Conservation (phyloP, 75 land plant species). For the Selaginella moellendorffii region DNA sequence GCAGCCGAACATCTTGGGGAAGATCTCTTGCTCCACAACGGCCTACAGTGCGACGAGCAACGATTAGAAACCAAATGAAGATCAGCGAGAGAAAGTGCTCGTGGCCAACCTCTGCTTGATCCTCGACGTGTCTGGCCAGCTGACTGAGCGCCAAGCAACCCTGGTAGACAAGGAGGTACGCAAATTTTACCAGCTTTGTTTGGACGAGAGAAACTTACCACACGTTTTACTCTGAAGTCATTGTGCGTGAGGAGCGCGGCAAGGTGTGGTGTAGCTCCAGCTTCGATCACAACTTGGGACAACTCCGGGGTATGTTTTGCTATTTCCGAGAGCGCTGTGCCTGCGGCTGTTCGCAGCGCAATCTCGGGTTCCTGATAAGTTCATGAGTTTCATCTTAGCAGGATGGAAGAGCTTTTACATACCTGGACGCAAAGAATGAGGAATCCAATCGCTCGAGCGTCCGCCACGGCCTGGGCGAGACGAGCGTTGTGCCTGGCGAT, state of each 20-base stretch:
- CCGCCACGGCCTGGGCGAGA: slow-evolving; percentile 5
- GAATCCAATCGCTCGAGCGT: neutral
- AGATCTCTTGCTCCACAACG: slow-evolving; percentile 14
- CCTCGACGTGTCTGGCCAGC: neutral
- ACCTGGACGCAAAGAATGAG: slow-evolving; percentile 3
- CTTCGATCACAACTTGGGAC: neutral
- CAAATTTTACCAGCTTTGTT: neutral
- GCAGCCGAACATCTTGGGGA: slow-evolving; percentile 19
- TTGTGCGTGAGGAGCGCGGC: neutral
- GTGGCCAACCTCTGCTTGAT: neutral
- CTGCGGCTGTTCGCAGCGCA: neutral
- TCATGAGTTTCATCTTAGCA: neutral
- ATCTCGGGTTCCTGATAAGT: slow-evolving; percentile 4
- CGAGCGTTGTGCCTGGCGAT: slow-evolving; percentile 4
- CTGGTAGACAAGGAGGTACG: neutral
- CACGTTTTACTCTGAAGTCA: neutral
- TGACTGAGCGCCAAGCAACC: slow-evolving; percentile 3
- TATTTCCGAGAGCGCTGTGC: neutral
- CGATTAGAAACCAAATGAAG: neutral
- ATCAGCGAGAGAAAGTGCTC: neutral
- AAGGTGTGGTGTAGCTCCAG: neutral
- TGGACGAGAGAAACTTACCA: neutral
- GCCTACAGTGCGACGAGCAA: slow-evolving; percentile 9
- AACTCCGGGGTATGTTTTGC: slow-evolving; percentile 4
- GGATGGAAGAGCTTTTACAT: too few relatives aligned